phyloP scores from a whole-genome alignment of 2,329 filamentous ascomycete species.

The Beauveria asiatica region DNA sequence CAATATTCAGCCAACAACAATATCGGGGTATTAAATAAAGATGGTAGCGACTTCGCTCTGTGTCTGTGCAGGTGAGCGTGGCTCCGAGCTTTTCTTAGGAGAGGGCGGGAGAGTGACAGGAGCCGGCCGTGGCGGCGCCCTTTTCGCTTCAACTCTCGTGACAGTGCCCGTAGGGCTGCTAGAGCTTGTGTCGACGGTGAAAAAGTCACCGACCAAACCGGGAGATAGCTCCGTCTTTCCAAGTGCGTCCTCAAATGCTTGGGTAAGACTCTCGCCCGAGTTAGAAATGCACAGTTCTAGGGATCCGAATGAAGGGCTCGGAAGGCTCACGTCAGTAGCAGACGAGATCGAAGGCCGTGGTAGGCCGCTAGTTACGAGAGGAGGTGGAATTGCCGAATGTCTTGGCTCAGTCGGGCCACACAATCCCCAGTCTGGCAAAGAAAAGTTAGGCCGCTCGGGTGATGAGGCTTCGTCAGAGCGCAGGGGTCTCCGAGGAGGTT shows the following conservation, averaged over 20 bases:
- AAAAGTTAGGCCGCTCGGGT: slow-evolving; percentile 12
- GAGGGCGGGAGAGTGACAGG: slow-evolving; percentile 23
- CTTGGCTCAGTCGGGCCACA: slow-evolving; percentile 22
- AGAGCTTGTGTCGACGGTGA: slow-evolving; percentile 12
- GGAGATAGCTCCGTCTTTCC: neutral
- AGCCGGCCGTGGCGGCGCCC: slow-evolving; percentile 24
- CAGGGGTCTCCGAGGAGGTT: slow-evolving; percentile 14
- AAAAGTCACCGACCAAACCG: slow-evolving; percentile 12
- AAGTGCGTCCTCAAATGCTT: slow-evolving; percentile 20
- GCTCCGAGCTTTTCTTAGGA: slow-evolving; percentile 1
- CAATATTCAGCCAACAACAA: neutral
- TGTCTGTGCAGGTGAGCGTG: neutral
- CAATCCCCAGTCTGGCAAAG: slow-evolving; percentile 21
- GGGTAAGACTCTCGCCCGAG: slow-evolving; percentile 24
- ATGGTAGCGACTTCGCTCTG: neutral
- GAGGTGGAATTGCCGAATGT: slow-evolving; percentile 27
- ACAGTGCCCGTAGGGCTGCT: slow-evolving; percentile 4
- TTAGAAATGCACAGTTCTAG: slow-evolving; percentile 26
- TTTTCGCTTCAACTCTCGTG: slow-evolving; percentile 23
- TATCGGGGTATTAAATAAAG: neutral
- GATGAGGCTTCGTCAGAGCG: slow-evolving; percentile 8
- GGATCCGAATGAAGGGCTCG: slow-evolving; percentile 28
- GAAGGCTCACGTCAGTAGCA: slow-evolving; percentile 22
- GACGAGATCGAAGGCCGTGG: slow-evolving; percentile 20
- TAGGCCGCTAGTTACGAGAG: slow-evolving; percentile 20